Conservation (phyloP, 2,329 filamentous ascomycete genomes). For the Aspergillus sp. region DNA sequence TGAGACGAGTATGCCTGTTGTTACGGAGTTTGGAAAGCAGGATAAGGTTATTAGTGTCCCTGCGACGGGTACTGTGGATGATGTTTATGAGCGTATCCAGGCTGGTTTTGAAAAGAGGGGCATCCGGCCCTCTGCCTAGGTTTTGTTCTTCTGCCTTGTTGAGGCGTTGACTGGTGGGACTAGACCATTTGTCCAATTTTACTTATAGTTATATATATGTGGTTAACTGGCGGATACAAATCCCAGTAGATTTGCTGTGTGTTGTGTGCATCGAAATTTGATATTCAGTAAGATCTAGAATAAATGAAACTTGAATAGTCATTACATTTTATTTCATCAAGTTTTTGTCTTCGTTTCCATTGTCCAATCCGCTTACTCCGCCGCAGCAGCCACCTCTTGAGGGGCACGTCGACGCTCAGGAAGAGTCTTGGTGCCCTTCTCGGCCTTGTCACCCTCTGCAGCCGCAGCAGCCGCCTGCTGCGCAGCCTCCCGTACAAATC, state of each 20-base stretch:
- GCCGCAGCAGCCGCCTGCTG: conserved; percentile 40
- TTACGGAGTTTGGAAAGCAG: conserved; percentile 76
- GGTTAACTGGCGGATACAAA: neutral
- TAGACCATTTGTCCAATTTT: neutral
- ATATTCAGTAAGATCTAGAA: neutral
- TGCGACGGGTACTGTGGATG: conserved; percentile 67
- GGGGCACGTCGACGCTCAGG: conserved; percentile 32
- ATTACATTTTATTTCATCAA: conserved; percentile 11
- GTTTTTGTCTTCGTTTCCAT: neutral
- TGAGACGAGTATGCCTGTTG: conserved; percentile 96
- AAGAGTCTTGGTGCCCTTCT: conserved; percentile 30
- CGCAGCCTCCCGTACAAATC: conserved; percentile 65
- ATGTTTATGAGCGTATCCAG: conserved; percentile 59
- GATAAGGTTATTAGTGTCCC: conserved; percentile 77
- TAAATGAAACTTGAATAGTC: conserved; percentile 9
- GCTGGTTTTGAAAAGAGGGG: conserved; percentile 48
- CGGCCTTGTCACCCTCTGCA: conserved; percentile 33
- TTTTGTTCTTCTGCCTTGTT: neutral
- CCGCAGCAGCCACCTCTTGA: conserved; percentile 31
- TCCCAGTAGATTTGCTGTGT: neutral
- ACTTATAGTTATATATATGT: neutral
- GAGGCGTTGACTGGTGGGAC: neutral
- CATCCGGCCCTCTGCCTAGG: conserved; percentile 18
- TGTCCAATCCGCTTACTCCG: neutral
- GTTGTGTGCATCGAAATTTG: neutral